These are phyloP conservation scores for Solanum etuberosum DNA, from an alignment of 257 asterid genomes.

Conservation along the genomic window DNA sequence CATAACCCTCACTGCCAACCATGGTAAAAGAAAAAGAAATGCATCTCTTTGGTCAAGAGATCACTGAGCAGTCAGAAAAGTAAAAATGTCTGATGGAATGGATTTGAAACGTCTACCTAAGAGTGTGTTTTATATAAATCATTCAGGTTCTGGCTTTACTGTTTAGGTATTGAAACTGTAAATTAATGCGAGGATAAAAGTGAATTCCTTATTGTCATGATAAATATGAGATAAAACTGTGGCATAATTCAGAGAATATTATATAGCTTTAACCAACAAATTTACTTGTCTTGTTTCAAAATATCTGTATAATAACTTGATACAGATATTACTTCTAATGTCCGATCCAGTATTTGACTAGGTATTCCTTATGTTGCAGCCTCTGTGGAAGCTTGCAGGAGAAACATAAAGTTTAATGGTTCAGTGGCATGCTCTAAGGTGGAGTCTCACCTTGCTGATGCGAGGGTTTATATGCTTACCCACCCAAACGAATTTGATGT, in stretches of 20 bases:
- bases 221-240: not conserved
- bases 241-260: not conserved
- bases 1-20: not conserved
- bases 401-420: constrained; percentile 92
- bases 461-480: constrained; percentile 89
- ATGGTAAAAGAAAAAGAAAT: not conserved
- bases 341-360: not conserved
- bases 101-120: not conserved
- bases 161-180: not conserved
- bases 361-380: constrained; percentile 31
- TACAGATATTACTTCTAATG: not conserved
- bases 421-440: constrained; percentile 78
- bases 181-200: not conserved
- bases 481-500: constrained; percentile 95
- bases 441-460: constrained; percentile 82
- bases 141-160: not conserved
- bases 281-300: not conserved
- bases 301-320: not conserved
- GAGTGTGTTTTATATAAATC: not conserved
- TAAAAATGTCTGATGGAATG: not conserved
- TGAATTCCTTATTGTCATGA: not conserved
- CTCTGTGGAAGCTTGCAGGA: constrained; percentile 87
- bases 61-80: not conserved
- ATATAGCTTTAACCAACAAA: not conserved
- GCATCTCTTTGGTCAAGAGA: not conserved